Evolutionary conservation across 352 stramenopile species (phyloP).

Genomic region (Peronospora destructor): DNA sequence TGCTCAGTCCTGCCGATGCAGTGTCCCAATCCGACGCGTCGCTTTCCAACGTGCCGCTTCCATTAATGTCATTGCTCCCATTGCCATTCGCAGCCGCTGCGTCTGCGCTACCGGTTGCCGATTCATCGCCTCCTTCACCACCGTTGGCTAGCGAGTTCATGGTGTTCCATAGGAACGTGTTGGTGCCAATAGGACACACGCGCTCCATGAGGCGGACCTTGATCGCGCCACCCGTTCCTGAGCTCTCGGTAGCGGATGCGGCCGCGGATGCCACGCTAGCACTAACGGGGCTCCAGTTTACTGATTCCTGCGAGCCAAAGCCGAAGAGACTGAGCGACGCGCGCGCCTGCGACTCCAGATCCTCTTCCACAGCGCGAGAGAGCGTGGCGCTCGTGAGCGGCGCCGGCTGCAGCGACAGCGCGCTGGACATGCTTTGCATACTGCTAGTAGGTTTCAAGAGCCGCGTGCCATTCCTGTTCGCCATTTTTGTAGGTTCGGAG

Average conservation of each 20-base stretch:
- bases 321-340: slow-evolving; percentile 62
- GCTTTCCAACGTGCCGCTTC: slow-evolving; percentile 16
- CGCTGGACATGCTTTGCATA: slow-evolving; percentile 38
- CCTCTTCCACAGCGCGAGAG: slow-evolving; percentile 36
- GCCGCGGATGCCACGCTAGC: slow-evolving; percentile 23
- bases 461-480: slow-evolving; percentile 17
- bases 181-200: slow-evolving; percentile 55
- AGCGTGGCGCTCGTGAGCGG: slow-evolving; percentile 28
- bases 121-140: slow-evolving; percentile 19
- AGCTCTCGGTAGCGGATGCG: slow-evolving; percentile 13
- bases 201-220: slow-evolving; percentile 47
- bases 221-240: slow-evolving; percentile 19
- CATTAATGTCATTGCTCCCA: slow-evolving; percentile 9
- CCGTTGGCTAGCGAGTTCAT: slow-evolving; percentile 39
- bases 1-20: slow-evolving; percentile 25
- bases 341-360: slow-evolving; percentile 56
- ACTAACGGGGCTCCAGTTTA: slow-evolving; percentile 55
- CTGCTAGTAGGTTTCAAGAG: slow-evolving; percentile 29
- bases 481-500: slow-evolving; percentile 9
- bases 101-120: slow-evolving; percentile 9
- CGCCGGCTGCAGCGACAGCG: slow-evolving; percentile 35
- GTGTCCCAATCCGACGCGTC: slow-evolving; percentile 33
- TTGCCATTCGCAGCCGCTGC: slow-evolving; percentile 8
- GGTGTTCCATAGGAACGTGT: slow-evolving; percentile 54
- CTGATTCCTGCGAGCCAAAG: slow-evolving; percentile 49